phyloP scores from a whole-genome alignment of 306 rosid genomes.

The Rosa persica region DNA sequence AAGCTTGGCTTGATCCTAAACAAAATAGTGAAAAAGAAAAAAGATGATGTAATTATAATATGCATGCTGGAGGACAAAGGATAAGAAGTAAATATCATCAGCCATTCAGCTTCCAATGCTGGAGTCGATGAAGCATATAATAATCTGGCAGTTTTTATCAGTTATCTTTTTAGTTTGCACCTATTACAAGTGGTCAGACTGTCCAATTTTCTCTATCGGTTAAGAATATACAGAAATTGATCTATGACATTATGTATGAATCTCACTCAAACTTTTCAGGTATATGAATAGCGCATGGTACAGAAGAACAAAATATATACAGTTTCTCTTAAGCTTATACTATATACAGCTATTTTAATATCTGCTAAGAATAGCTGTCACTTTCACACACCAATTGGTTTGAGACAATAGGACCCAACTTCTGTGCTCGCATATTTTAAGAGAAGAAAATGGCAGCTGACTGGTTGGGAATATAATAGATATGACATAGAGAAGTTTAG shows the following conservation, averaged over 20 bases:
- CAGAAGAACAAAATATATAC: not conserved
- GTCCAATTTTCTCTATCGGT: not conserved
- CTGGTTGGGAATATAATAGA: not conserved
- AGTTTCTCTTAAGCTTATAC: not conserved
- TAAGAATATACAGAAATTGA: not conserved
- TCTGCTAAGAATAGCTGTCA: not conserved
- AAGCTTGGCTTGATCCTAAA: constrained; percentile 72
- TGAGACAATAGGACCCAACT: not conserved
- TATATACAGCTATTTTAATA: not conserved
- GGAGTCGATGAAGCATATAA: not conserved
- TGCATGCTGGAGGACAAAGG: not conserved
- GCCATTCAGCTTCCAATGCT: not conserved
- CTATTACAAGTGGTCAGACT: not conserved
- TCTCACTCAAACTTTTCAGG: not conserved
- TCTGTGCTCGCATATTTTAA: not conserved
- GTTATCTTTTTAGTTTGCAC: not conserved
- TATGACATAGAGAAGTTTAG: not conserved
- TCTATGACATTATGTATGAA: not conserved
- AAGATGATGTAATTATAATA: not conserved
- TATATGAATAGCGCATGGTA: not conserved
- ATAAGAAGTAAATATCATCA: not conserved
- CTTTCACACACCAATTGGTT: not conserved
- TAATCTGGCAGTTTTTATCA: not conserved
- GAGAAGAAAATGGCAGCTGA: not conserved
- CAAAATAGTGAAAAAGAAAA: not conserved